Conservation (phyloP, 192 early-diverging fungal species). For the Entophlyctis luteolus region DNA sequence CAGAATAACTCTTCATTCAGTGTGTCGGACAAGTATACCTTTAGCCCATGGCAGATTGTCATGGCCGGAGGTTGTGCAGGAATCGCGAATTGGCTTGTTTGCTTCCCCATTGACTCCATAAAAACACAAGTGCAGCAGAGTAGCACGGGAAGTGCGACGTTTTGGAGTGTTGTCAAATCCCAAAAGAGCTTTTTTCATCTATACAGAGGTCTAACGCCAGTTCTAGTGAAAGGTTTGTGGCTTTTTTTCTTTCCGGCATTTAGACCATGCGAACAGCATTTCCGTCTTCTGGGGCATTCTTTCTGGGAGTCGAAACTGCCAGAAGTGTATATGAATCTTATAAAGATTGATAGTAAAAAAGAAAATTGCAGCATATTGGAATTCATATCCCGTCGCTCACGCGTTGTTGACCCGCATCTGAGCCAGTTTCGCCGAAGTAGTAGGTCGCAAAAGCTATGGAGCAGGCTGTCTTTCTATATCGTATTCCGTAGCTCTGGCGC, state of each 20-base stretch:
- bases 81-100: conserved; percentile 72
- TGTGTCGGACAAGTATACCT: conserved; percentile 52
- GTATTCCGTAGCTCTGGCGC: background rate
- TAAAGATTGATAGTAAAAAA: too few relatives aligned
- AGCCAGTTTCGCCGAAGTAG: background rate
- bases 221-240: conserved; percentile 71
- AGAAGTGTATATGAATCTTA: conserved; percentile 10
- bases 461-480: too few relatives aligned
- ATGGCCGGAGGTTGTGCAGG: conserved; percentile 74
- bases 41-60: conserved; percentile 70
- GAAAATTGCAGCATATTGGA: background rate
- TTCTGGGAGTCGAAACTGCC: conserved; percentile 58
- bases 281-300: conserved; percentile 74
- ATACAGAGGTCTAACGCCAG: conserved; percentile 81
- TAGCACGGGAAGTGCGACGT: conserved; percentile 33
- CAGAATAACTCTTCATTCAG: background rate
- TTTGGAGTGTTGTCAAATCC: conserved; percentile 35
- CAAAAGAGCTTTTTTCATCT: conserved; percentile 64
- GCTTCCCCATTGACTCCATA: conserved; percentile 76
- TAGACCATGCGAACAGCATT: conserved; percentile 14
- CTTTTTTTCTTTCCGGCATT: background rate
- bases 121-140: conserved; percentile 78
- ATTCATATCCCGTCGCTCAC: background rate
- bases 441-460: too few relatives aligned
- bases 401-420: background rate